A percentile compares a stretch with the other conserved stretches of the same genome.
phyloP scores from a whole-genome alignment of 345 rosid species.

The Noccaea bulbosa region DNA sequence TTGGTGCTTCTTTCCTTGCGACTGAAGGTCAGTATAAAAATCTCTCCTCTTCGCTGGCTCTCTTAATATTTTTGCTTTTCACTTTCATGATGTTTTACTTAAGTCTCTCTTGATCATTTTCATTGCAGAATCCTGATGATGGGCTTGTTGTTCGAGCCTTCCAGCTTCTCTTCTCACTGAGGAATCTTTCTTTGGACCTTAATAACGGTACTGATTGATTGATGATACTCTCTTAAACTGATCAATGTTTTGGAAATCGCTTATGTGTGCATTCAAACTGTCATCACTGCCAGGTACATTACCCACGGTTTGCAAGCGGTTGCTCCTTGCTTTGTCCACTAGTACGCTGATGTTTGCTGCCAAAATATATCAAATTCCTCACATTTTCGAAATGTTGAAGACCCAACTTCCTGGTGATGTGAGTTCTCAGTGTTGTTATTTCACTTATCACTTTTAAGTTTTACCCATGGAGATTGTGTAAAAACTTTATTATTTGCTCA shows the following conservation, averaged over 20 bases:
- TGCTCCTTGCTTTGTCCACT: conserved; percentile 59
- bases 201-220: conserved; percentile 57
- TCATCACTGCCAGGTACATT: conserved; percentile 56
- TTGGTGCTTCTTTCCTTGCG: conserved; percentile 73
- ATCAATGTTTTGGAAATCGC: conserved; percentile 1
- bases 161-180: conserved; percentile 82
- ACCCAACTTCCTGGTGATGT: conserved; percentile 61
- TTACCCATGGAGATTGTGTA: conserved; percentile 4
- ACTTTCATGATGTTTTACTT: neutral
- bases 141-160: conserved; percentile 68
- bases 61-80: neutral
- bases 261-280: conserved; percentile 11
- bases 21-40: conserved; percentile 57
- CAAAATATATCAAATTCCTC: conserved; percentile 66
- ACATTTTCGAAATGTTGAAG: conserved; percentile 60
- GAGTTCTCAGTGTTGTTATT: conserved; percentile 45
- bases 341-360: conserved; percentile 84
- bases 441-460: neutral
- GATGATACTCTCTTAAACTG: conserved; percentile 26
- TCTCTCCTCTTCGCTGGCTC: neutral
- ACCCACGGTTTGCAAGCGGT: conserved; percentile 63
- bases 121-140: conserved; percentile 67
- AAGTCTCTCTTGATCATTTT: conserved; percentile 20
- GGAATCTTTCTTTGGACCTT: conserved; percentile 58
- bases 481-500: conserved; percentile 15